phyloP scores from a whole-genome alignment of 2,329 filamentous ascomycete species.

The Camptophora hylomeconis region DNA sequence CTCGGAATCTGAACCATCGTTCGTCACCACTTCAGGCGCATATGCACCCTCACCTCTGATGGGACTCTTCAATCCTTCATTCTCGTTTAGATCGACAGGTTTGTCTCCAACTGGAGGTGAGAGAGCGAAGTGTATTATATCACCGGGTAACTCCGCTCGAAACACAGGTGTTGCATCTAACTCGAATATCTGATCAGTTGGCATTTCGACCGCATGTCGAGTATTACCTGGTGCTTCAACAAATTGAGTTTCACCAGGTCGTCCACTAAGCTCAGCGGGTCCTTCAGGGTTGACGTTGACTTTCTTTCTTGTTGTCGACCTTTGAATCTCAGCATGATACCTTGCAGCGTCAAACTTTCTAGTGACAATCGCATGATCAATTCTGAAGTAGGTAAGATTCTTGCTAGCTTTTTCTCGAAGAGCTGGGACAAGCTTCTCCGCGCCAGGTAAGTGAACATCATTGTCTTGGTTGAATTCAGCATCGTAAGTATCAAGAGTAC shows the following conservation, averaged over 20 bases:
- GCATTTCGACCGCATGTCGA: slow-evolving; percentile 22
- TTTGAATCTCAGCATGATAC: slow-evolving; percentile 11
- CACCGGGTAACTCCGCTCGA: slow-evolving; percentile 23
- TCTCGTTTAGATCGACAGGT: slow-evolving; percentile 16
- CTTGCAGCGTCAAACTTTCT: slow-evolving; percentile 23
- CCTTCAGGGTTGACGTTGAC: slow-evolving; percentile 11
- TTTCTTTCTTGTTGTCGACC: no score
- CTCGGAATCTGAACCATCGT: background rate
- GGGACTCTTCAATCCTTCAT: slow-evolving; percentile 9
- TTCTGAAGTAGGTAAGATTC: slow-evolving; percentile 39
- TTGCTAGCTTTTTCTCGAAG: slow-evolving; percentile 34
- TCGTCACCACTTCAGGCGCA: slow-evolving; percentile 15
- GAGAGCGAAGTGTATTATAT: slow-evolving; percentile 22
- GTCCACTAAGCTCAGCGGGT: slow-evolving; percentile 19
- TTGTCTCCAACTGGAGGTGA: slow-evolving; percentile 24
- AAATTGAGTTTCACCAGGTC: slow-evolving; percentile 15
- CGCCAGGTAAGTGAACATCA: slow-evolving; percentile 29
- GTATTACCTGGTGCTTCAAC: slow-evolving; percentile 12
- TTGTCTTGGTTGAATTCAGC: slow-evolving; percentile 18
- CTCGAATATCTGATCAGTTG: slow-evolving; percentile 24
- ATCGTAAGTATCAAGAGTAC: slow-evolving; percentile 3
- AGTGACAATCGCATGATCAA: slow-evolving; percentile 43
- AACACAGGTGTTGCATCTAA: slow-evolving; percentile 23
- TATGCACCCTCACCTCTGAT: slow-evolving; percentile 16
- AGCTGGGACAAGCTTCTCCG: slow-evolving; percentile 41